These are phyloP conservation scores for Camelina neglecta DNA, from an alignment of 345 rosid species.

Conservation along the genomic window DNA sequence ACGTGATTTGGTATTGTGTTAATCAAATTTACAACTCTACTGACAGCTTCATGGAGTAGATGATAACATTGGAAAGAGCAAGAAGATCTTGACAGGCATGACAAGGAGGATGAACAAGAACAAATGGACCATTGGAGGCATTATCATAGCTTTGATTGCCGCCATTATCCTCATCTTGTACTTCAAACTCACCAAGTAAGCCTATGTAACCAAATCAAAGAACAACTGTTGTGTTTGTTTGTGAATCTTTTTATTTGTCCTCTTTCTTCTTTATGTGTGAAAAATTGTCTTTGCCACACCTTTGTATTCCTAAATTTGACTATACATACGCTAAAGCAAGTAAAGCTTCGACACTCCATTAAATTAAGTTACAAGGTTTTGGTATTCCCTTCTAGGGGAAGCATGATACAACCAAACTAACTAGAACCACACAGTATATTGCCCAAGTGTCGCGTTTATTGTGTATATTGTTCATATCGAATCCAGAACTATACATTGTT, in stretches of 20 bases:
- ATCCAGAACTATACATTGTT: constrained; percentile 10
- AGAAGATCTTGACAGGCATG: constrained; percentile 74
- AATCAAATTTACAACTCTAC: background rate
- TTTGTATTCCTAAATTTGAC: constrained; percentile 4
- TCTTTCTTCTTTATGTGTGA: constrained; percentile 38
- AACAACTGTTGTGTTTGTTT: constrained; percentile 21
- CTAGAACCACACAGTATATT: no score
- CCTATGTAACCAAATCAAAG: constrained; percentile 14
- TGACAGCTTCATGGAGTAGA: constrained; percentile 92
- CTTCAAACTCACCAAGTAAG: constrained; percentile 75
- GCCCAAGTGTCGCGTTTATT: background rate
- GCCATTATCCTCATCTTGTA: constrained; percentile 69
- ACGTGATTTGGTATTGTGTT: constrained; percentile 3
- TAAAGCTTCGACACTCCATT: background rate
- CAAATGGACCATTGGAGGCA: constrained; percentile 79
- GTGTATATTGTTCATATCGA: background rate
- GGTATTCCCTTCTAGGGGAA: no score
- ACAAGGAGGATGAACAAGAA: constrained; percentile 85
- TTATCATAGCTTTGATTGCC: constrained; percentile 59
- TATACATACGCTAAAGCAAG: background rate
- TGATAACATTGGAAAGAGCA: constrained; percentile 83
- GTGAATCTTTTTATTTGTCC: constrained; percentile 9
- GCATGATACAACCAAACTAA: no score
- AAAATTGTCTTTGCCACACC: constrained; percentile 14
- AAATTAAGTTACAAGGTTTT: no score